Percentiles rank a stretch among this genome's conserved stretches.
These are phyloP conservation scores for Medicago arabica DNA, from an alignment of 306 rosid genomes.

Conservation along the genomic window DNA sequence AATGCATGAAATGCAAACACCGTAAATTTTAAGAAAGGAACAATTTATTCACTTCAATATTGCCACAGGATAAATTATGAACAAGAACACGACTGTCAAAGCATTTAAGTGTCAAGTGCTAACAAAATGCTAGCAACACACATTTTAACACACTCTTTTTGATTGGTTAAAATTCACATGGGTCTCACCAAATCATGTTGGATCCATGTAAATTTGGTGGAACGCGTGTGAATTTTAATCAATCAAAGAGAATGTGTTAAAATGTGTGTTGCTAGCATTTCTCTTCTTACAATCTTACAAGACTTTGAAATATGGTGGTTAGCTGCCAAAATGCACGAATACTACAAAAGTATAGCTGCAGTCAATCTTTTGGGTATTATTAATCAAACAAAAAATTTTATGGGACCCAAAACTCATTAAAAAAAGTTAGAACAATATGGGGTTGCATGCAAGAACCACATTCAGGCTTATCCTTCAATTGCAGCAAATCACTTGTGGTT, in stretches of 20 bases:
- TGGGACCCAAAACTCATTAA: neutral
- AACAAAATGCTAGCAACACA: too few species aligned
- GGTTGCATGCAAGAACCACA: neutral
- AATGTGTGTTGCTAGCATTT: too few species aligned
- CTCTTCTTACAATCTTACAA: constrained; percentile 19
- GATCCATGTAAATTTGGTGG: too few species aligned
- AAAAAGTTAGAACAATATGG: neutral
- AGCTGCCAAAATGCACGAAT: constrained; percentile 15
- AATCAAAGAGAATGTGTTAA: too few species aligned
- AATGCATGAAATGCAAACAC: constrained; percentile 44
- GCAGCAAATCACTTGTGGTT: neutral
- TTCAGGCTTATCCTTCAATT: neutral
- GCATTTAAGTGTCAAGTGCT: constrained; percentile 1
- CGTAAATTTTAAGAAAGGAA: constrained; percentile 39
- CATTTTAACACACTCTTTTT: too few species aligned
- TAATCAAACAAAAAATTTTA: neutral
- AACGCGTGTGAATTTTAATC: too few species aligned
- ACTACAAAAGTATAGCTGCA: constrained; percentile 16
- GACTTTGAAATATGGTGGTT: neutral
- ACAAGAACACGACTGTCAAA: constrained; percentile 11
- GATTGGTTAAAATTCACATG: too few species aligned
- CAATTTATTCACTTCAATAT: constrained; percentile 30
- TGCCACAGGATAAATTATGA: constrained; percentile 18
- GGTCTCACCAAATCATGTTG: too few species aligned
- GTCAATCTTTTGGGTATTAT: neutral